Evolutionary conservation across 352 stramenopile species (phyloP).

Genomic region (Globisporangium rhizosaccharum): DNA sequence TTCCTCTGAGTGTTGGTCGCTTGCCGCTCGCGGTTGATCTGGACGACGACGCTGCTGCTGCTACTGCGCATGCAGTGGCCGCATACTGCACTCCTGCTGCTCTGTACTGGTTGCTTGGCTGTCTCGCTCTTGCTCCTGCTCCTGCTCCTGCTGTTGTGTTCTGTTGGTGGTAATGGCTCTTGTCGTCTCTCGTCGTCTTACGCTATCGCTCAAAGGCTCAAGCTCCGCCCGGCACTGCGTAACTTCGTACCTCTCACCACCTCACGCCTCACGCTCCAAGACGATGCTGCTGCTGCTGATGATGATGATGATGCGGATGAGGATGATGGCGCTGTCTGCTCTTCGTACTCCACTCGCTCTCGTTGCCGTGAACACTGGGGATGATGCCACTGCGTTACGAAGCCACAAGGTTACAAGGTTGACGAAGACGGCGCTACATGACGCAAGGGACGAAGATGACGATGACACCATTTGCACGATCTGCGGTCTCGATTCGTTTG

Average conservation of each 20-base stretch:
- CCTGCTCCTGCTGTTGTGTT: conserved; percentile 3
- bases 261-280: conserved; percentile 7
- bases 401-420: no score
- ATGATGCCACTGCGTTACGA: no score
- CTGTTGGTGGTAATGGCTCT: conserved; percentile 25
- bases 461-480: no score
- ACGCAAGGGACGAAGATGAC: no score
- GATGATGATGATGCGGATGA: conserved; percentile 16
- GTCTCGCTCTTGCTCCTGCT: conserved; percentile 14
- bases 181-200: conserved; percentile 20
- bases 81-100: no score
- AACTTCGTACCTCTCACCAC: conserved; percentile 11
- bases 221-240: conserved; percentile 58
- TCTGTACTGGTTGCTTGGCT: no score
- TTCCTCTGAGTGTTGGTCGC: neutral
- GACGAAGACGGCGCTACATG: no score
- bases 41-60: conserved; percentile 11
- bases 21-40: conserved; percentile 1
- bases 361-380: no score
- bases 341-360: neutral
- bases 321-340: conserved; percentile 11
- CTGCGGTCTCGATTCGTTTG: no score
- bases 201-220: conserved; percentile 34
- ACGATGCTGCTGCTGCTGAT: conserved; percentile 8
- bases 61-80: conserved; percentile 6